phyloP scores from a whole-genome alignment of 2,329 filamentous ascomycete species.

The Penicillium verrucosum region DNA sequence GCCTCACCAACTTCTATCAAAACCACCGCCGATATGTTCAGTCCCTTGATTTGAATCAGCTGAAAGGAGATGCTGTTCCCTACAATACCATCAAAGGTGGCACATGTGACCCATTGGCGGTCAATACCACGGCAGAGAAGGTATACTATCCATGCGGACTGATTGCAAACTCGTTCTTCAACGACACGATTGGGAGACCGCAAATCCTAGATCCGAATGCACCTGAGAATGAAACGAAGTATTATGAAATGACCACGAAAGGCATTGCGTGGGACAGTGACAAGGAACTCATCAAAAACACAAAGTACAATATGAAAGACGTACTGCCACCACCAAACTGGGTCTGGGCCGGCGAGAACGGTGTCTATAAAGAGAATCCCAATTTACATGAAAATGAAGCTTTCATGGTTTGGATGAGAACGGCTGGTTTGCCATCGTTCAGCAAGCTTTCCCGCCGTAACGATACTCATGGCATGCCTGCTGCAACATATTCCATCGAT shows the following conservation, averaged over 20 bases:
- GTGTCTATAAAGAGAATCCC: constrained; percentile 69
- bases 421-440: constrained; percentile 87
- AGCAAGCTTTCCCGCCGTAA: constrained; percentile 90
- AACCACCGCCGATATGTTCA: constrained; percentile 96
- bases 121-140: constrained; percentile 52
- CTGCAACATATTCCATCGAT: constrained; percentile 71
- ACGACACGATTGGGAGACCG: constrained; percentile 77
- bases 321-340: constrained; percentile 87
- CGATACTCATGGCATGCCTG: constrained; percentile 63
- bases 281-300: constrained; percentile 70
- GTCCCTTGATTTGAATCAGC: constrained; percentile 77
- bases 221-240: constrained; percentile 45
- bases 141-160: constrained; percentile 93
- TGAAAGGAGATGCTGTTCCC: constrained; percentile 67
- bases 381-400: constrained; percentile 72
- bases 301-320: constrained; percentile 61
- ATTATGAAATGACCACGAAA: constrained; percentile 72
- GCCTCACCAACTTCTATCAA: constrained; percentile 96
- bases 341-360: constrained; percentile 71
- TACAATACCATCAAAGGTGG: constrained; percentile 62
- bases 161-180: constrained; percentile 96
- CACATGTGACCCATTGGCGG: constrained; percentile 70
- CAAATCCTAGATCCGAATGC: constrained; percentile 37
- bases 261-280: constrained; percentile 88
- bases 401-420: constrained; percentile 99